Evolutionary conservation across 169 alveolate species (phyloP), one percentile per base, ranked within the genome.

Genomic region (Cryptosporidium baileyi): DNA sequence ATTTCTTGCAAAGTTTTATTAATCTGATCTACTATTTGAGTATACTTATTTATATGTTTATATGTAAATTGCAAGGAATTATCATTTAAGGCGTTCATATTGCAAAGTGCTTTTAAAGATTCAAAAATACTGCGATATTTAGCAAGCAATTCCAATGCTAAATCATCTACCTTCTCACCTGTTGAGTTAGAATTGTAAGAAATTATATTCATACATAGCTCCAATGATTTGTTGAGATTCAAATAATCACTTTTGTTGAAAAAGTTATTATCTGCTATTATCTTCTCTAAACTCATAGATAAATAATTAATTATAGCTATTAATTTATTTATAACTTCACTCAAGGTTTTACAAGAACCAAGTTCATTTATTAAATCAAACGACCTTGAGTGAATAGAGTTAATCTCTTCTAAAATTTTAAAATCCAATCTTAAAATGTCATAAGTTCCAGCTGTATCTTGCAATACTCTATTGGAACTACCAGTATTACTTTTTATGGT

Each of bases 61-160:
- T 34, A 15, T 15, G 47, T 44, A 7, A 34, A n/a, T 28, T 30
- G 19, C 6, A 45, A 45, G 5, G 26, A 28, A 0, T 61, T 5
- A 28, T 22, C 47, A 65, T 13, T 17, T 17, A 65, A 32, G 0
- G 22, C 36, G 3, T 47, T 34, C 22, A 51, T 19, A n/a, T 74
- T 74, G 19, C 74, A 36, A 30, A 74, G 59, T 19, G 65, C 38
- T 36, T 74, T 74, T 40, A 74, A 51, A n/a, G 74, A 54, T 32
- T 74, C 85, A 74, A 74, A 74, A 54, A 54, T 24, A 24, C 15
- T n/a, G 24, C 74, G 85, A 54, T 74, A 74, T 54, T 74, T 74
- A 26, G 85, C 85, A 28, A 74, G 67, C 6, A 36, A 74, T 17
- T 74, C 67, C 1, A 74, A 40, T 57, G 85, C 22, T 7, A 22